These are phyloP conservation scores for Akanthomyces dipterigenus DNA, from an alignment of 2,329 filamentous ascomycete species.

Conservation along the genomic window DNA sequence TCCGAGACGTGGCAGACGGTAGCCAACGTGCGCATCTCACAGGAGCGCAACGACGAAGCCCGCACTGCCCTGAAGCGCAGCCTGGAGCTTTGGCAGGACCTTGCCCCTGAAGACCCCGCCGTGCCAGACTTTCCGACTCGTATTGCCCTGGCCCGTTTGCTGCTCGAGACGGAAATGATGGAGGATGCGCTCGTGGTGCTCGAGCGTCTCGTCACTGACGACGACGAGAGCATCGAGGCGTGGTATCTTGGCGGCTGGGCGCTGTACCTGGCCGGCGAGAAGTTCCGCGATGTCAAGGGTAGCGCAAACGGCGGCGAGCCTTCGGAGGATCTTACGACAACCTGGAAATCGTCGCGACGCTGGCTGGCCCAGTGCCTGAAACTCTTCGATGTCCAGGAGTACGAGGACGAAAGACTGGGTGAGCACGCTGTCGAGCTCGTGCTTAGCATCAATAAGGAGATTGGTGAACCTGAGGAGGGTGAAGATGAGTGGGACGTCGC, in stretches of 20 bases:
- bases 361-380: constrained; percentile 78
- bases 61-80: constrained; percentile 70
- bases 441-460: constrained; percentile 52
- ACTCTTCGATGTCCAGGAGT: constrained; percentile 72
- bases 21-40: constrained; percentile 88
- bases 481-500: constrained; percentile 51
- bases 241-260: constrained; percentile 98
- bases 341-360: constrained; percentile 67
- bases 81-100: constrained; percentile 73
- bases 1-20: constrained; percentile 93
- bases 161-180: constrained; percentile 88
- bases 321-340: constrained; percentile 49
- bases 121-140: constrained; percentile 83
- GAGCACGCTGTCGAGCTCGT: constrained; percentile 70
- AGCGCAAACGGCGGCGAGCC: constrained; percentile 22
- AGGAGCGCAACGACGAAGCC: constrained; percentile 72
- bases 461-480: constrained; percentile 52
- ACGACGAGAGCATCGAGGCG: constrained; percentile 89
- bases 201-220: constrained; percentile 76
- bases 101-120: constrained; percentile 62
- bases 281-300: constrained; percentile 39
- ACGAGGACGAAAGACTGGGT: constrained; percentile 74
- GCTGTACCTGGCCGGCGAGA: constrained; percentile 70
- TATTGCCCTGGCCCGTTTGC: constrained; percentile 73
- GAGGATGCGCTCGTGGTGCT: constrained; percentile 78